Conservation (phyloP, 164 flowering plant genomes). For the Euptelea pleiosperma region DNA sequence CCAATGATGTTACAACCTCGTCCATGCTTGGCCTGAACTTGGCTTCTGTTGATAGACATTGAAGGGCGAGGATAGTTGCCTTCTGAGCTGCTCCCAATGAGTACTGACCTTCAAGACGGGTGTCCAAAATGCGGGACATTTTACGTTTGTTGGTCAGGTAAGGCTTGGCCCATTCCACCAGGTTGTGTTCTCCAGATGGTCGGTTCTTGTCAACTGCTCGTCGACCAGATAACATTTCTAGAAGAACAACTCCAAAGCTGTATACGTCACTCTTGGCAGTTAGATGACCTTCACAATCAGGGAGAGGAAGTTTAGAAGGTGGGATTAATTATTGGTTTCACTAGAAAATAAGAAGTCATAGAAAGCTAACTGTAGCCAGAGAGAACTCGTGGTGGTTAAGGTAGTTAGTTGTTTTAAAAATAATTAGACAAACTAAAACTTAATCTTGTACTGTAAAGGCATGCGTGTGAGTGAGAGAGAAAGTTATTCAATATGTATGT, state of each 20-base stretch:
- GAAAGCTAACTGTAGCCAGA: too few relatives aligned
- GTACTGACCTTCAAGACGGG: slow-evolving; percentile 76
- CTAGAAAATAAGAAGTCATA: too few relatives aligned
- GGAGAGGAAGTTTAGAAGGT: slow-evolving; percentile 1
- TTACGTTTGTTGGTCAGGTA: slow-evolving; percentile 62
- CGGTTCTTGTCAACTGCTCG: slow-evolving; percentile 78
- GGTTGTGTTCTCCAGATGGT: slow-evolving; percentile 76
- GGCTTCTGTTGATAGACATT: slow-evolving; percentile 61
- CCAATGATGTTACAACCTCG: slow-evolving; percentile 56
- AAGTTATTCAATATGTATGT: too few relatives aligned
- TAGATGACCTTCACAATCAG: slow-evolving; percentile 58
- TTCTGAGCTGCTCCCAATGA: slow-evolving; percentile 40
- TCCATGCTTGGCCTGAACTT: slow-evolving; percentile 67
- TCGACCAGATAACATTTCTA: slow-evolving; percentile 75
- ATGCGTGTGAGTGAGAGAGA: too few relatives aligned
- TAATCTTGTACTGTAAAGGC: too few relatives aligned
- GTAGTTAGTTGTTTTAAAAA: too few relatives aligned
- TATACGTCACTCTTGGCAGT: slow-evolving; percentile 79
- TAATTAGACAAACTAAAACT: too few relatives aligned
- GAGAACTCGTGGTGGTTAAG: too few relatives aligned
- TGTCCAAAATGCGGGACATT: slow-evolving; percentile 56
- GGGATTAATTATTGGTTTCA: too few relatives aligned
- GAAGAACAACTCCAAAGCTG: slow-evolving; percentile 87
- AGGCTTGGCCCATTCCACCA: slow-evolving; percentile 86
- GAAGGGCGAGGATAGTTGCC: slow-evolving; percentile 52